Evolutionary conservation across 2,329 filamentous ascomycete genomes (phyloP).

Genomic region (Colletotrichum tamarilloi): DNA sequence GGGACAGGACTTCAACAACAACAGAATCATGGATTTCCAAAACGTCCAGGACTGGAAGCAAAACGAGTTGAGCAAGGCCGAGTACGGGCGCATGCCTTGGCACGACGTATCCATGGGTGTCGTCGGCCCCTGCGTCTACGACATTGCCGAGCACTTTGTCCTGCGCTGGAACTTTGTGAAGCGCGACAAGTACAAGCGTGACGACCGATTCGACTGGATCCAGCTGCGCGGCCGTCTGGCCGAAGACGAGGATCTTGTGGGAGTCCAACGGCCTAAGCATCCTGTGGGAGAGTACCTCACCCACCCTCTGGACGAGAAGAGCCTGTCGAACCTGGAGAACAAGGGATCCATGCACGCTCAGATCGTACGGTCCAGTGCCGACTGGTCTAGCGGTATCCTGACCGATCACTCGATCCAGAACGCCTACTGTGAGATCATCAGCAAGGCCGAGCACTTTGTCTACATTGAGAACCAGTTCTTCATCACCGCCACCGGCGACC

Average conservation of each 20-base stretch:
- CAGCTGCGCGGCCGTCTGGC: constrained; percentile 80
- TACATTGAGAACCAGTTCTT: constrained; percentile 99
- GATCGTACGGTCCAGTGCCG: constrained; percentile 87
- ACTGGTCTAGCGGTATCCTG: constrained; percentile 94
- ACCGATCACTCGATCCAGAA: constrained; percentile 88
- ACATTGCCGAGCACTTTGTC: constrained; percentile 96
- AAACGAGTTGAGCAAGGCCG: constrained; percentile 91
- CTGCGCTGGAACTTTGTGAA: constrained; percentile 97
- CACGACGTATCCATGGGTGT: constrained; percentile 94
- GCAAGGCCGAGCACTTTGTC: constrained; percentile 89
- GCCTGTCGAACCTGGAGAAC: constrained; percentile 70
- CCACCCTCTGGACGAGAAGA: constrained; percentile 80
- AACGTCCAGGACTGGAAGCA: constrained; percentile 91
- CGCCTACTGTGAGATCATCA: constrained; percentile 86
- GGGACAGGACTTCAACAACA: constrained; percentile 98
- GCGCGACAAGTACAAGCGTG: constrained; percentile 96
- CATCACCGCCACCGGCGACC: constrained; percentile 91
- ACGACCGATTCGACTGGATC: constrained; percentile 86
- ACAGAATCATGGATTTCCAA: constrained; percentile 94
- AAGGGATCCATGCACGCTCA: constrained; percentile 85
- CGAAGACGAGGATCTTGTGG: constrained; percentile 85
- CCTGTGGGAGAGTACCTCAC: constrained; percentile 89
- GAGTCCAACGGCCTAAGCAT: constrained; percentile 88
- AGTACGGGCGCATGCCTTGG: constrained; percentile 97
- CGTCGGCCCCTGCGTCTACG: constrained; percentile 89